Conservation (phyloP, 768 basidiomycete species). For the Nidularia pulvinata region DNA sequence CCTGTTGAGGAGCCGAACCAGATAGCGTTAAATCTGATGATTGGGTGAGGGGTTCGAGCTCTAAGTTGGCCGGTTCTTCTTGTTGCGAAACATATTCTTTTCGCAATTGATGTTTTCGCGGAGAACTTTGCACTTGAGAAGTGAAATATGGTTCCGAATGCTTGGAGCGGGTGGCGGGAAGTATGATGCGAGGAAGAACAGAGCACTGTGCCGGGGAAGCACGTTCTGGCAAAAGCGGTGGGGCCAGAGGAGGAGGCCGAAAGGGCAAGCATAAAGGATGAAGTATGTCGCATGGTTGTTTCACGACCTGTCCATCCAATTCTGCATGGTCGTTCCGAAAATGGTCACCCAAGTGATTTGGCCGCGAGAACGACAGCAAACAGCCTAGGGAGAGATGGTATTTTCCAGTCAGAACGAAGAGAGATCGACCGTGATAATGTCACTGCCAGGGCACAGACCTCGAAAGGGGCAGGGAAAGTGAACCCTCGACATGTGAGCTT, state of each 20-base stretch:
- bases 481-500: constrained; percentile 1
- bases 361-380: background rate
- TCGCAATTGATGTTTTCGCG: background rate
- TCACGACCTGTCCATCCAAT: background rate
- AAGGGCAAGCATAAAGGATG: background rate
- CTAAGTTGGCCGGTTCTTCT: background rate
- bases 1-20: background rate
- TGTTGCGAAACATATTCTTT: background rate
- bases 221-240: background rate
- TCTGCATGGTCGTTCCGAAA: background rate
- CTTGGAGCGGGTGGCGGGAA: background rate
- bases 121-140: background rate
- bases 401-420: background rate
- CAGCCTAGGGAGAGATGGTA: background rate
- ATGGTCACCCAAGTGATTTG: background rate
- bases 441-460: background rate
- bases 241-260: background rate
- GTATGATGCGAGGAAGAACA: background rate
- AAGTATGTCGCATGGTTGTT: background rate
- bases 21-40: background rate
- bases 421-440: background rate
- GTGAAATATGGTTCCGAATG: background rate
- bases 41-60: background rate
- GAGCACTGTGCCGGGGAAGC: background rate
- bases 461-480: background rate